Conservation (phyloP, 176 grass and related monocot species). For the Bothriochloa decipiens region DNA sequence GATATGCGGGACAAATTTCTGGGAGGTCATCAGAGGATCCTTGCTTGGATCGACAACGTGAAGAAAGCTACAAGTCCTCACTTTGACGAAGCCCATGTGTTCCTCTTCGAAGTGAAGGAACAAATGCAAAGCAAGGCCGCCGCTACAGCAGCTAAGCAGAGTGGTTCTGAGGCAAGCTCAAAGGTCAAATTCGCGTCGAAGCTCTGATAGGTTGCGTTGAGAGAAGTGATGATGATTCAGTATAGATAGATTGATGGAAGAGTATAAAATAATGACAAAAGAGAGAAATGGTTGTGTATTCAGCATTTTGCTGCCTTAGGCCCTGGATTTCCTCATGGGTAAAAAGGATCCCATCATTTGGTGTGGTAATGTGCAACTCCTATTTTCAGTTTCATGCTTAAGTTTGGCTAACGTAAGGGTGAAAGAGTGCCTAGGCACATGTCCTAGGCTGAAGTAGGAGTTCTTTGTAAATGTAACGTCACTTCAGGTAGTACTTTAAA, state of each 20-base stretch:
- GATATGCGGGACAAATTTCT: conserved; percentile 51
- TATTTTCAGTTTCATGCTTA: neutral
- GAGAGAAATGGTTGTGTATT: neutral
- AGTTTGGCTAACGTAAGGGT: neutral
- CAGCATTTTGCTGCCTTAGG: neutral
- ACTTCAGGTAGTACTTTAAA: too few relatives aligned
- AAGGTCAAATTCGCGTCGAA: conserved; percentile 38
- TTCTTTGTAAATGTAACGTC: neutral
- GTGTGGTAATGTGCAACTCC: neutral
- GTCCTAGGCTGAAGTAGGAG: neutral
- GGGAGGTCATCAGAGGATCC: conserved; percentile 56
- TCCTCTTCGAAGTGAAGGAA: conserved; percentile 58
- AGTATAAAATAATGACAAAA: neutral
- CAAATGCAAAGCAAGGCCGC: conserved; percentile 25
- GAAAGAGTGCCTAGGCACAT: neutral
- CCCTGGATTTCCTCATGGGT: neutral
- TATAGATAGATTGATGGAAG: neutral
- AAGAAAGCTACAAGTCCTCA: conserved; percentile 78
- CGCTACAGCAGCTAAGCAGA: neutral
- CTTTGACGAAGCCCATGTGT: conserved; percentile 61
- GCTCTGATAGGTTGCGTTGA: conserved; percentile 31
- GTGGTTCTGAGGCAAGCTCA: neutral
- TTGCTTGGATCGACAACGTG: conserved; percentile 75
- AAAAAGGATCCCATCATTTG: neutral
- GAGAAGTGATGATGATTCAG: neutral